Base-by-base conservation (phyloP, 805 yeast species). In the Tetrapisispora iriomotensis region DNA sequence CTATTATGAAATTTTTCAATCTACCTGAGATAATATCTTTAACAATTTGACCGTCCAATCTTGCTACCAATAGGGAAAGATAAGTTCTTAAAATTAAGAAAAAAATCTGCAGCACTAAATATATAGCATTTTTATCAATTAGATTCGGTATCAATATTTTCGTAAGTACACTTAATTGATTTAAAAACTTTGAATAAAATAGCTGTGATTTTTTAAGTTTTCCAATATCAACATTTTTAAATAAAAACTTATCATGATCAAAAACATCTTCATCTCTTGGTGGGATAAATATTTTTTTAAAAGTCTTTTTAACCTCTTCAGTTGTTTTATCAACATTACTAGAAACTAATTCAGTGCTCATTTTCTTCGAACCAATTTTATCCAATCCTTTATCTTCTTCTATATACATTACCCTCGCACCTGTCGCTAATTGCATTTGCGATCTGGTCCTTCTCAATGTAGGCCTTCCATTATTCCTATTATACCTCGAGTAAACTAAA, bases 31-130 rank as follows among this genome's bases (percentile, higher is more conserved):
- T 85, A 54, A 88, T 74, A 59, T 87, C 90, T 57, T 83, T 80
- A 33, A 87, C 95, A 37, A 88, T 82, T 58, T 83, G 90, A 51
- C 96, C 96, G 59, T 88, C 97, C 37, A 88, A 67, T 55, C 81
- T 80, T 4, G 97, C 94, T 24, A 88, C 86, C 42, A 87, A 64
- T 40, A 88, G 68, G 22, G 92, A 81, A 43, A 88, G 68, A 82
- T 88, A 88, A 1, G 97, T 88, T 60, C 97, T 70, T 46, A 85
- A 68, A 18, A 85, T 66, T 29, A 88, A 68, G 49, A 86, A 82
- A 44, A 75, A 66, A 41, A 88, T 75, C 53, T 88, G 95, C 7
- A 84, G 67, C 3, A 74, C 58, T 31, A 88, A 62, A 34, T 84
- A 62, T 15, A 75, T 68, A 0, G 86, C 69, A 52, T 84, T 85